Base-by-base conservation (phyloP, 192 early-diverging fungal genomes). In the Funneliformis mosseae region DNA sequence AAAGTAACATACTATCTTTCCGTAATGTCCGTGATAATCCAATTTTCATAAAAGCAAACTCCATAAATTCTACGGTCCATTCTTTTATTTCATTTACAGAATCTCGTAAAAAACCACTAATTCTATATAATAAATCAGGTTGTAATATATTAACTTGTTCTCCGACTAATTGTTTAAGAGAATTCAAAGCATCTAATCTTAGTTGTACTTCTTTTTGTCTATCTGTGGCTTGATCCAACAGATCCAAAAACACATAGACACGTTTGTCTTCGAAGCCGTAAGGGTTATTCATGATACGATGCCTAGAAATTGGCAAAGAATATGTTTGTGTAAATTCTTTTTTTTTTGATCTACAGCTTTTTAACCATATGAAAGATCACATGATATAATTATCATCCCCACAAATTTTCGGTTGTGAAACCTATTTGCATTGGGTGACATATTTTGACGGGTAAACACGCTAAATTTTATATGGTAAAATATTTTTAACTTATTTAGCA, bases 1-100 rank as follows among this genome's bases (percentile, higher is more conserved):
- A 45, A 76, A 23, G 63, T 69, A 78, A 64, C 64, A 78, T 78
- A 78, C 77, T 28, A n/a, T 59, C 59, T 55, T 78, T 60, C 27
- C 25, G 16, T 55, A 43, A 42, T 33, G 27, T 33, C 28, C 64
- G 39, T 28, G 7, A 50, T 16, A 68, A 68, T 18, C 25, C 55
- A 23, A 43, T 25, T 41, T 25, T 50, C 12, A 42, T 46, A 27
- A 78, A 46, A 39, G 43, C 9, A 67, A 16, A 78, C 41, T 78
- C 77, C 18, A 78, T n/a, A 78, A 78, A 78, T 50, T 60, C 64
- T 21, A 78, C 60, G 69, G 45, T 60, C 77, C 77, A 78, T 60
- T 78, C 66, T 41, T 46, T 59, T 41, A 78, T 78, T 27, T 78
- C 60, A 42, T 12, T 23, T 25, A 62, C 68, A 18, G 77, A 28